Evolutionary conservation across 139 green algal genomes (phyloP), one percentile per base, ranked within the genome.

Genomic region (Coccomyxa sp.): DNA sequence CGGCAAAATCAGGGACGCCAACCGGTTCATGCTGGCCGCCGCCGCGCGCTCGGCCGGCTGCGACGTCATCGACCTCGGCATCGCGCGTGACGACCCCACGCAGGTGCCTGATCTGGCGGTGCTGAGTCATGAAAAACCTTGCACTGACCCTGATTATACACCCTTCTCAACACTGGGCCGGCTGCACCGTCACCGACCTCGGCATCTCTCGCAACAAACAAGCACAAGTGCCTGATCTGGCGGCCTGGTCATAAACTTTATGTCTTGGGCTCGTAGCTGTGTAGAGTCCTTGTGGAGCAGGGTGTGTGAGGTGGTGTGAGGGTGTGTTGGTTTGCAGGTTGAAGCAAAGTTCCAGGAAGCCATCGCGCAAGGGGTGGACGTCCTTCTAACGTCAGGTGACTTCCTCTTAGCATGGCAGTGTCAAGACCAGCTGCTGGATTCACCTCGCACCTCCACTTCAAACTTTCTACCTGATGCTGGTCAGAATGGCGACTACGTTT

Each of bases 1-100:
- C n/a, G 95, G 95, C 17, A 88, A 98, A 89, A 95, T 99, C 77
- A 81, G 93, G 0, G 96, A 99, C 83, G 88, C 92, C 85, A 99
- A 99, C 88, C 85, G 96, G 14, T 67, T 92, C 14, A 97, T 98
- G 94, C 93, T 99, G 82, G 74, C 97, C 57, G 93, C 96, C 16
- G 91, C 94, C 21, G 95, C 90, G 0, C 21, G 67, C 13, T 18
- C 51, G 27, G 63, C 78, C 13, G 78, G 83, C 15, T 67, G 63
- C 15, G 25, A 76, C 28, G 83, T 83, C 13, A 12, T 58, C 11
- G 93, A 96, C 83, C 90, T 98, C 71, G 96, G 96, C 25, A 96
- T 98, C 32, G 94, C 92, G 0, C 79, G 85, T 0, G 92, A 94
- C 79, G 81, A 74, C 21, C 21, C 66, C 23, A 9, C 21, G 21